Evolutionary conservation across 2,329 filamentous ascomycete genomes (phyloP).

Genomic region (Microsporum canis): DNA sequence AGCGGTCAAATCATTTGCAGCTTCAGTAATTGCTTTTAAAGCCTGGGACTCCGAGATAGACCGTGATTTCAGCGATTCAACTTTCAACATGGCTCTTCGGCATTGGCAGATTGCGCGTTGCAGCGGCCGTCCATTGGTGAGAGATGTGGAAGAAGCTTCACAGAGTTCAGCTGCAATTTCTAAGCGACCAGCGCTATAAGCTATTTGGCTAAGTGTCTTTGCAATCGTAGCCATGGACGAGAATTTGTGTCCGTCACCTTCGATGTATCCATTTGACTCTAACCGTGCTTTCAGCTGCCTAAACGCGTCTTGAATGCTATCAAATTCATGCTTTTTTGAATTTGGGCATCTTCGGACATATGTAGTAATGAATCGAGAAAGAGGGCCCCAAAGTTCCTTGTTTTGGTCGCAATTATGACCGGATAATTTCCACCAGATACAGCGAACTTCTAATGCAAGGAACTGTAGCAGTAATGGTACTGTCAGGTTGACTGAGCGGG

Average conservation of each 20-base stretch:
- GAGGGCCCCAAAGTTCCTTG: slow-evolving; percentile 35
- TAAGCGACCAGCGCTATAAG: slow-evolving; percentile 30
- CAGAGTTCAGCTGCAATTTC: slow-evolving; percentile 31
- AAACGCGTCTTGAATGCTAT: slow-evolving; percentile 26
- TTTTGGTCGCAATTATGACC: slow-evolving; percentile 31
- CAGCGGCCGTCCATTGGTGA: slow-evolving; percentile 25
- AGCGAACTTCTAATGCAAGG: slow-evolving; percentile 32
- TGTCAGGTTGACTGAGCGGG: slow-evolving; percentile 21
- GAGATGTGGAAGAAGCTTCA: slow-evolving; percentile 22
- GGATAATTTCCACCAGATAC: slow-evolving; percentile 33
- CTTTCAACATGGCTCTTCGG: slow-evolving; percentile 29
- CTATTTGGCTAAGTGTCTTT: slow-evolving; percentile 29
- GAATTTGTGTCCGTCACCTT: slow-evolving; percentile 15
- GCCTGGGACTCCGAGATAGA: slow-evolving; percentile 16
- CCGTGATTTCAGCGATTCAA: slow-evolving; percentile 23
- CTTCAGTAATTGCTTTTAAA: slow-evolving; percentile 23
- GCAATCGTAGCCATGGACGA: slow-evolving; percentile 25
- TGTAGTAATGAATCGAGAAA: slow-evolving; percentile 29
- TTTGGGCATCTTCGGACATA: slow-evolving; percentile 27
- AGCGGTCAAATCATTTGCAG: slow-evolving; percentile 25
- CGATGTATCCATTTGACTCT: slow-evolving; percentile 20
- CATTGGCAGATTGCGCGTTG: slow-evolving; percentile 28
- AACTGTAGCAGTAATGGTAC: slow-evolving; percentile 30
- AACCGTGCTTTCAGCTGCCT: slow-evolving; percentile 26
- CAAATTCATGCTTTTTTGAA: slow-evolving; percentile 30